Evolutionary conservation across 768 basidiomycete species (phyloP), one percentile per base, ranked within the genome.

Genomic region (Pleurotus platypus): DNA sequence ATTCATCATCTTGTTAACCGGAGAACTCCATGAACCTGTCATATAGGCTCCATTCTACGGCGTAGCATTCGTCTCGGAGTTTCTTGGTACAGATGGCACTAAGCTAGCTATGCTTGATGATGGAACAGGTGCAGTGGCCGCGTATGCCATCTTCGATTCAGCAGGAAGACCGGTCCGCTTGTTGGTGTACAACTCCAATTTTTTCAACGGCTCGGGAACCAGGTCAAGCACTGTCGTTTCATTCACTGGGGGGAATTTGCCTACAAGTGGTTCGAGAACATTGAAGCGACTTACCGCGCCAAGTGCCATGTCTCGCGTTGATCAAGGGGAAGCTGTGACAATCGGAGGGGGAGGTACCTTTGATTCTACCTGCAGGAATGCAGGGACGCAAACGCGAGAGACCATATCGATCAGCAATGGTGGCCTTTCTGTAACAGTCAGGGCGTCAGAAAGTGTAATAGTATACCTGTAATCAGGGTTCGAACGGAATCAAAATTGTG

Each of bases 361-460:
- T 58, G 61, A 65, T 45, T 49, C 51, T 39, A 61, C 60, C 37
- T 74, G 73, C 45, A 47, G 56, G 22, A 50, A 46, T 38, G 58
- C 54, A 8, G 73, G 73, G 6, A 60, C 62, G 30, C 66, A 69
- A 59, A 50, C 43, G 1, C 60, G 61, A 16, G 73, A 74, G 60
- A 58, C 47, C 9, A 67, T 69, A 0, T 38, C 50, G 16, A 66
- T 72, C 12, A 53, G 39, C 26, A 66, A 59, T 15, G 64, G 64
- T 3, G 53, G 56, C 45, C 55, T 69, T 38, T 66, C 63, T 8
- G 67, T 74, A 13, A 49, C 63, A 4, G 65, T 75, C 49, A 61
- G 60, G 22, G 72, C 72, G 18, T 73, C 72, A 11, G 74, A 75
- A 60, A 72, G 71, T n/a, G 54, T 72, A 55, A 70, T 75, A 45